Conservation (phyloP, 2,329 filamentous ascomycete genomes). For the Magnaporthales sp. region DNA sequence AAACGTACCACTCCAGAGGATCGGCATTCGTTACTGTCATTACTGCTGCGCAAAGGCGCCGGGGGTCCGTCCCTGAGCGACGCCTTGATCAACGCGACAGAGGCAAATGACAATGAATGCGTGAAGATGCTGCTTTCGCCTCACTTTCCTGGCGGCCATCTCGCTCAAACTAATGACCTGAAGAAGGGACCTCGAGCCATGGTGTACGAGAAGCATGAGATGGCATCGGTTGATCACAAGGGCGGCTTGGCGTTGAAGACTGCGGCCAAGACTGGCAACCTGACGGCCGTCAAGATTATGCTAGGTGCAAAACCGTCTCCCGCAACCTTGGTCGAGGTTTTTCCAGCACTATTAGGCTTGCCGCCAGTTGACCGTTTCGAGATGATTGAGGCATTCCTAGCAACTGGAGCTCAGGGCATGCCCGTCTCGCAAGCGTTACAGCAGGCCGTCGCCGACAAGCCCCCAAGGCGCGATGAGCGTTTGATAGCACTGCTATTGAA, state of each 20-base stretch:
- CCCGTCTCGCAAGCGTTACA: constrained; percentile 41
- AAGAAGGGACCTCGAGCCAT: constrained; percentile 20
- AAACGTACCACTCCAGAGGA: constrained; percentile 35
- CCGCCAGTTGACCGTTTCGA: constrained; percentile 32
- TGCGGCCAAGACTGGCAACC: constrained; percentile 36
- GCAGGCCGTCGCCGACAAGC: constrained; percentile 40
- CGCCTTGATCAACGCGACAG: constrained; percentile 39
- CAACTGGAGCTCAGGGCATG: constrained; percentile 32
- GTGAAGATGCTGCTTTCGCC: constrained; percentile 40
- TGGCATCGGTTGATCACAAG: constrained; percentile 43
- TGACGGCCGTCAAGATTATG: constrained; percentile 34
- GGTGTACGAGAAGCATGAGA: constrained; percentile 33
- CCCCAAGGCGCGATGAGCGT: constrained; percentile 36
- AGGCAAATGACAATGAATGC: constrained; percentile 37
- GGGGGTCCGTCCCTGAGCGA: constrained; percentile 36
- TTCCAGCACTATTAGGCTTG: constrained; percentile 37
- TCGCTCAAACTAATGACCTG: constrained; percentile 15
- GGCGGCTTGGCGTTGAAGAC: constrained; percentile 40
- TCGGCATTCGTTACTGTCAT: constrained; percentile 32
- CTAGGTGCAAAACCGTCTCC: constrained; percentile 36
- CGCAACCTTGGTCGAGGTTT: constrained; percentile 38
- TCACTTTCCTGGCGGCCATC: constrained; percentile 29
- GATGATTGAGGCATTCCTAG: constrained; percentile 41
- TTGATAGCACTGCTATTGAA: constrained; percentile 43
- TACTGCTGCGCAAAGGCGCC: constrained; percentile 43